Conservation (phyloP, 2,329 filamentous ascomycete species). For the Sclerotinia minor region DNA sequence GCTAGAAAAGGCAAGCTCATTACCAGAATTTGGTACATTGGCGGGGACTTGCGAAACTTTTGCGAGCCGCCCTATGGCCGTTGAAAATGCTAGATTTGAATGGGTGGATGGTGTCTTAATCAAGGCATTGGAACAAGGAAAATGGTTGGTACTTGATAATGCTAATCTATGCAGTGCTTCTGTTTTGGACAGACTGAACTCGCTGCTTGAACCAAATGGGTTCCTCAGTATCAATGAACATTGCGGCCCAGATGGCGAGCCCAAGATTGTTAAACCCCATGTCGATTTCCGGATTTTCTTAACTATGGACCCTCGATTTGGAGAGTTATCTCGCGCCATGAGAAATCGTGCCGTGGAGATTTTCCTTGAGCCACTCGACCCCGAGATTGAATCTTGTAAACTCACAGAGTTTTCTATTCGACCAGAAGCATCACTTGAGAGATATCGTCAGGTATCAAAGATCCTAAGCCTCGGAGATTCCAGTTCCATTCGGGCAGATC, state of each 20-base stretch:
- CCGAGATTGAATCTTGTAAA: background rate
- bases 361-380: constrained; percentile 57
- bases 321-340: constrained; percentile 95
- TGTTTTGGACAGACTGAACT: constrained; percentile 91
- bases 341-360: constrained; percentile 92
- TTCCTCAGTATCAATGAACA: constrained; percentile 92
- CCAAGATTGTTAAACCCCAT: constrained; percentile 78
- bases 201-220: constrained; percentile 86
- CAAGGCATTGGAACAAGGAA: constrained; percentile 78
- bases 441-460: constrained; percentile 36
- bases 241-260: constrained; percentile 76
- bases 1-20: constrained; percentile 45
- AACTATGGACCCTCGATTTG: constrained; percentile 88
- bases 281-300: constrained; percentile 88
- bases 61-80: constrained; percentile 53
- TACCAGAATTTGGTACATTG: constrained; percentile 39
- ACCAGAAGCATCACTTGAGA: constrained; percentile 37
- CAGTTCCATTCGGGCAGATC: constrained; percentile 20
- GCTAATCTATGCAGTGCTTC: constrained; percentile 95
- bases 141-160: constrained; percentile 95
- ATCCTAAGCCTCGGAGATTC: constrained; percentile 25
- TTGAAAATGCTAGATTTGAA: constrained; percentile 81
- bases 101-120: constrained; percentile 95
- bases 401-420: constrained; percentile 1
- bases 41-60: constrained; percentile 43